Conservation (phyloP, 1,284 basidiomycete genomes). For the Cryptococcus hybrid region DNA sequence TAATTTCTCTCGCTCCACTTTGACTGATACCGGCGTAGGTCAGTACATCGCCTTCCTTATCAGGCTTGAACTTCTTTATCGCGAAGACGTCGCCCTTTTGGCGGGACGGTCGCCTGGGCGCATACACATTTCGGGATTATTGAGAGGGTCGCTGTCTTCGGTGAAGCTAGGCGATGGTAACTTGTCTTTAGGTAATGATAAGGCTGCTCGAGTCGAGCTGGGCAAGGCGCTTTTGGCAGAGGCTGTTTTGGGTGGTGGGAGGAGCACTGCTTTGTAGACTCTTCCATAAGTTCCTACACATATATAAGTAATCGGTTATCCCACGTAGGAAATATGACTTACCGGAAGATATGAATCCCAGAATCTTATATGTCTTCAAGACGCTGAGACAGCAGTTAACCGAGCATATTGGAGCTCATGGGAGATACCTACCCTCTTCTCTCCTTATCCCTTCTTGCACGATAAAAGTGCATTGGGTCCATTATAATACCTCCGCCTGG, state of each 20-base stretch:
- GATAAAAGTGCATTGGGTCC: slow-evolving; percentile 72
- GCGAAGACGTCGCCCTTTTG: slow-evolving; percentile 70
- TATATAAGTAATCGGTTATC: not conserved
- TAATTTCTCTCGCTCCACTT: slow-evolving; percentile 60
- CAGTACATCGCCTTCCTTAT: slow-evolving; percentile 91
- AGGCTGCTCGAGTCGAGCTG: slow-evolving; percentile 29
- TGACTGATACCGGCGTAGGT: slow-evolving; percentile 98
- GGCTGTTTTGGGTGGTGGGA: slow-evolving; percentile 23
- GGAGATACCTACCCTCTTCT: slow-evolving; percentile 51
- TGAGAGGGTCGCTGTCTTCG: slow-evolving; percentile 22
- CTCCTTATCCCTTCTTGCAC: slow-evolving; percentile 68
- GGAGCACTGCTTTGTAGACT: slow-evolving; percentile 87
- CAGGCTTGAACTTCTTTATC: slow-evolving; percentile 99
- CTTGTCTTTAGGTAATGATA: slow-evolving; percentile 23
- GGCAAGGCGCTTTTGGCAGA: slow-evolving; percentile 19
- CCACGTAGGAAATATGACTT: not conserved
- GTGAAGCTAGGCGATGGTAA: slow-evolving; percentile 13
- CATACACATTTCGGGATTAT: slow-evolving; percentile 47
- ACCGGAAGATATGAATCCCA: slow-evolving; percentile 91
- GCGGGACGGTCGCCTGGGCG: slow-evolving; percentile 59
- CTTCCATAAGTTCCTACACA: slow-evolving; percentile 84
- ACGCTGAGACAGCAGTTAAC: slow-evolving; percentile 52
- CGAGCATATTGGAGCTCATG: not conserved
- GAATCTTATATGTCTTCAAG: slow-evolving; percentile 79
- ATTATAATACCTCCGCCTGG: not conserved